Conservation (phyloP, 78 protist genomes). For the Dictyostelium intermedium region DNA sequence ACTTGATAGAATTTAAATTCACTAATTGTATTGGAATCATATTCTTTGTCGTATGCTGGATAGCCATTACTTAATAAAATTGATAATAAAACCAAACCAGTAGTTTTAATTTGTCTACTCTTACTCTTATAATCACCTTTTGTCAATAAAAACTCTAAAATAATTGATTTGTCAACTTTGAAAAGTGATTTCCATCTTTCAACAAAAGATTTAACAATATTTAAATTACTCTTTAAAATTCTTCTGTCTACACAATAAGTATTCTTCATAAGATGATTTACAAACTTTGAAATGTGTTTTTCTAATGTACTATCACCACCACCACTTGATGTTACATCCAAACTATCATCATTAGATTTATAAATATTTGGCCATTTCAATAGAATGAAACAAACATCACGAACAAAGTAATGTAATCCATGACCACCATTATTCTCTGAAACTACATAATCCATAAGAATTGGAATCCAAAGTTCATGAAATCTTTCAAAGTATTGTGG, state of each 20-base stretch:
- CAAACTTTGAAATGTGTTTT: background rate
- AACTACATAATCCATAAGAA: conserved; percentile 39
- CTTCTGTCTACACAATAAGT: conserved; percentile 19
- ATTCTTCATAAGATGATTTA: conserved; percentile 62
- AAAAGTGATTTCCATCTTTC: conserved; percentile 77
- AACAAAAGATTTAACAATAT: conserved; percentile 44
- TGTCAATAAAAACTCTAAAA: conserved; percentile 6
- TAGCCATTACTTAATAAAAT: conserved; percentile 46
- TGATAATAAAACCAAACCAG: conserved; percentile 69
- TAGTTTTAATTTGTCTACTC: conserved; percentile 12
- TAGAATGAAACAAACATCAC: conserved; percentile 69
- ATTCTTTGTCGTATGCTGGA: conserved; percentile 34
- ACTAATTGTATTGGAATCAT: background rate
- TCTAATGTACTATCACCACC: background rate
- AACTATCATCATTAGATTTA: background rate
- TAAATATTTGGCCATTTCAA: conserved; percentile 54
- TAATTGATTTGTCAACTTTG: background rate
- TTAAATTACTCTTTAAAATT: conserved; percentile 60
- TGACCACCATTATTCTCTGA: conserved; percentile 32
- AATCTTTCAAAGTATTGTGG: conserved; percentile 69
- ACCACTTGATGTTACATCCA: background rate
- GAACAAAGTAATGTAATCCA: conserved; percentile 82
- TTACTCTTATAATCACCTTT: conserved; percentile 51
- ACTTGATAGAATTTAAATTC: conserved; percentile 73
- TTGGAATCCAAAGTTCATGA: conserved; percentile 52